Base-by-base conservation (phyloP, 352 stramenopile species). In the Pythium biforme region DNA sequence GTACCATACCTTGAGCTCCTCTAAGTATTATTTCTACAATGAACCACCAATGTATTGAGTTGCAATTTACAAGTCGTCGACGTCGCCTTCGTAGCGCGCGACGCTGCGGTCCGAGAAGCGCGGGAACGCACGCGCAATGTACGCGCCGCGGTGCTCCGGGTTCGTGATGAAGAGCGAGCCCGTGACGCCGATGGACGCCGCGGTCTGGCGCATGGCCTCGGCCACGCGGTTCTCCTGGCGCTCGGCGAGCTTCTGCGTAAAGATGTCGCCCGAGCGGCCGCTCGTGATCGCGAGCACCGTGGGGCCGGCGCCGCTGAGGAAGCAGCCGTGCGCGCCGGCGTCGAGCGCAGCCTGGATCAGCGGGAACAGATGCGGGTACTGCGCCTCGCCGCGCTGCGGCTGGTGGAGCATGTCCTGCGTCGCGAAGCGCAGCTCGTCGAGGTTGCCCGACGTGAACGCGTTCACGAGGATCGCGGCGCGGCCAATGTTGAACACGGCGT, bases 271-370 rank as follows among this genome's bases (percentile, higher is more conserved):
- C 59, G 86, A 93, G 22, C 94, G 95, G 34, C 97, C 97, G 64
- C 90, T 98, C 19, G 96, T 99, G 70, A 99, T 97, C 11, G 97
- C 97, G 75, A 99, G 93, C 33, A 99, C 96, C 2, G 97, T 99
- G 17, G 97, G 97, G 15, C 97, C 97, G 2, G 97, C 97, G 33
- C 97, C 97, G 70, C 90, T 98, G 41, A 99, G 80, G 77, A 99
- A 99, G 59, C 92, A 96, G 74, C 92, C 97, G 61, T 96, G 92
- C 17, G 87, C 87, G 40, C 97, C 97, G 41, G 97, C 96, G 54
- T 81, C 84, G 62, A 99, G 88, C 20, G 97, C 96, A 2, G 97
- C 97, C 63, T 98, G 82, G 59, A 99, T 98, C 70, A 99, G 93
- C 22, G 97, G 97, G 68, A 93, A 95, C 26, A 99, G 74, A 73